phyloP scores from a whole-genome alignment of 257 asterid species.

The Solanum gandarillasii region DNA sequence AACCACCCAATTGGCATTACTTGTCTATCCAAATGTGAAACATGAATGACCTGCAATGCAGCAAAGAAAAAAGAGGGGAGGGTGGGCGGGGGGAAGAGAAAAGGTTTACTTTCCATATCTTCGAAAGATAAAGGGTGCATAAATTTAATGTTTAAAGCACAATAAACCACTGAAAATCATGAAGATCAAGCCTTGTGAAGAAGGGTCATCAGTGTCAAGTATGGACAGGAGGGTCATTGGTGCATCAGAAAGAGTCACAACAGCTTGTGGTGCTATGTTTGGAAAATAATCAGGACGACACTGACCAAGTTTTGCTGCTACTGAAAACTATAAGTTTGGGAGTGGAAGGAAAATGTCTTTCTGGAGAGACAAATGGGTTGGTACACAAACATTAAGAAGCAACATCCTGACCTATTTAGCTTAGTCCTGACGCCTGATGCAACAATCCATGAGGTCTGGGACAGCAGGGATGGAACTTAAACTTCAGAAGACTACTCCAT shows the following conservation, averaged over 20 bases:
- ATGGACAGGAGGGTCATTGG: background rate
- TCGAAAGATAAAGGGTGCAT: background rate
- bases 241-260: background rate
- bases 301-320: background rate
- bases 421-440: background rate
- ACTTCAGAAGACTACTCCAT: background rate
- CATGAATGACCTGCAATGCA: background rate
- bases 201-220: background rate
- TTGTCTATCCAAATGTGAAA: background rate
- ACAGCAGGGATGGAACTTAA: background rate
- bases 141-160: background rate
- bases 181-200: background rate
- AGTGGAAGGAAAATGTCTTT: background rate
- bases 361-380: background rate
- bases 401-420: background rate
- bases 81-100: background rate
- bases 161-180: background rate
- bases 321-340: background rate
- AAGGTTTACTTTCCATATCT: background rate
- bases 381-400: background rate
- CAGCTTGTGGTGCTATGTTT: background rate
- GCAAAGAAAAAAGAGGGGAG: background rate
- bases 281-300: background rate
- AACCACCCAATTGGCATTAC: background rate
- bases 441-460: background rate